A percentile compares a stretch with the other conserved stretches of the same genome.
phyloP scores from a whole-genome alignment of 2,329 filamentous ascomycete species.

The Zopfia rhizophila region DNA sequence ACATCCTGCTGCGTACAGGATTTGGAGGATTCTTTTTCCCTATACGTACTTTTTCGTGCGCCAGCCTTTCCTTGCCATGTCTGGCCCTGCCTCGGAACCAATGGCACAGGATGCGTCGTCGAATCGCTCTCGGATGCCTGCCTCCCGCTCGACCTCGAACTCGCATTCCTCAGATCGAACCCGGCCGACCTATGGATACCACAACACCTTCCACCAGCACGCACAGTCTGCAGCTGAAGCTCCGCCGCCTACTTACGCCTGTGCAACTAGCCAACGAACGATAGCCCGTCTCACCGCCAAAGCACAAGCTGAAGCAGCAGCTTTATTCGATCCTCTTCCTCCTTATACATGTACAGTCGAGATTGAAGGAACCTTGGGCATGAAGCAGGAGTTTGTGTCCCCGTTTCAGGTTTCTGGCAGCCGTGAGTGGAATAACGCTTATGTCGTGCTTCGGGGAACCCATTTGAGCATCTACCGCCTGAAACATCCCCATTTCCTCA shows the following conservation, averaged over 20 bases:
- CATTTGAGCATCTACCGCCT: constrained; percentile 72
- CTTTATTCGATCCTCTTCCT: constrained; percentile 31
- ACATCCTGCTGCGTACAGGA: no score
- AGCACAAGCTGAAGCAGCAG: constrained; percentile 31
- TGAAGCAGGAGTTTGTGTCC: constrained; percentile 74
- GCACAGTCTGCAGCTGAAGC: constrained; percentile 34
- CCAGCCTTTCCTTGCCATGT: no score
- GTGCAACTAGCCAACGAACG: constrained; percentile 34
- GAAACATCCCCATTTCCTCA: constrained; percentile 62
- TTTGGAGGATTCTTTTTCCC: no score
- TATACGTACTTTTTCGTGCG: no score
- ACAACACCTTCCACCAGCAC: constrained; percentile 56
- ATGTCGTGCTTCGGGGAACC: constrained; percentile 74
- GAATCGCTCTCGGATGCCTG: background rate
- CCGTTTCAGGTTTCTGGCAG: constrained; percentile 71
- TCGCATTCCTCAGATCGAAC: constrained; percentile 25
- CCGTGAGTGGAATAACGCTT: constrained; percentile 72
- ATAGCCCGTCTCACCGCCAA: constrained; percentile 33
- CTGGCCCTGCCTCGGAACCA: constrained; percentile 1
- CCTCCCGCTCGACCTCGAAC: constrained; percentile 12
- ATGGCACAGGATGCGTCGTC: constrained; percentile 1
- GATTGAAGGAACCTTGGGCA: constrained; percentile 51
- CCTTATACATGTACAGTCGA: constrained; percentile 50
- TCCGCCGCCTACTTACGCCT: constrained; percentile 45
- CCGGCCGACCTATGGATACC: constrained; percentile 51